Evolutionary conservation across 108 stramenopile genomes (phyloP).

Genomic region (Hondaea fermentalgiana): DNA sequence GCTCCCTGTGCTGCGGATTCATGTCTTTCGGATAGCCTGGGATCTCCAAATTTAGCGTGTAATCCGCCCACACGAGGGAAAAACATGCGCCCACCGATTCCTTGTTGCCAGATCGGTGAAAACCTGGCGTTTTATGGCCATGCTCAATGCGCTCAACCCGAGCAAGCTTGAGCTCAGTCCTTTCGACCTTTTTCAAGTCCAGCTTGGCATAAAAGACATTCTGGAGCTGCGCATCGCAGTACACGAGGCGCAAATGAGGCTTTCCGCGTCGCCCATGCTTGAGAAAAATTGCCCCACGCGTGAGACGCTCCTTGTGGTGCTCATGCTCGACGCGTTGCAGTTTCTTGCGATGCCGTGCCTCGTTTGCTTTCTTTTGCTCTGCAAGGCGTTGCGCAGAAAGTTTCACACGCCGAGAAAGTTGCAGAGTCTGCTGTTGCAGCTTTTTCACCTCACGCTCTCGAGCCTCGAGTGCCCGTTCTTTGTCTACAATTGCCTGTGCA

Average conservation of each 20-base stretch:
- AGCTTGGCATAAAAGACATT: neutral
- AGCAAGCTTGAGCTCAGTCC: neutral
- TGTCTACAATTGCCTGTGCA: neutral
- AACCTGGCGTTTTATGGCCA: neutral
- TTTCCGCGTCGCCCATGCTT: neutral
- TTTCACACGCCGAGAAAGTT: neutral
- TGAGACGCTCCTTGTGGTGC: neutral
- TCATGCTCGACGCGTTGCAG: neutral
- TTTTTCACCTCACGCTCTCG: neutral
- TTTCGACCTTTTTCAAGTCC: neutral
- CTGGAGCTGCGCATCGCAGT: neutral
- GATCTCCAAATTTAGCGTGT: neutral
- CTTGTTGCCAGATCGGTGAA: neutral
- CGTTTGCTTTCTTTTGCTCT: neutral
- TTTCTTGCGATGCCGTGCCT: neutral
- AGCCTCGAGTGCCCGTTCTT: neutral
- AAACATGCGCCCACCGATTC: neutral
- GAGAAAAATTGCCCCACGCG: neutral
- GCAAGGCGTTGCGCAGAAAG: neutral
- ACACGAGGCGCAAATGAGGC: neutral
- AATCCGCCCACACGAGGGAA: neutral
- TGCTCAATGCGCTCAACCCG: neutral
- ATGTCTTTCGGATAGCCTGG: neutral
- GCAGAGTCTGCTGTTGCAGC: neutral
- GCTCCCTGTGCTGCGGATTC: neutral